Percentiles rank a stretch among this genome's conserved stretches.
phyloP scores from a whole-genome alignment of 1,284 basidiomycete species.

The Trametes polyzona region DNA sequence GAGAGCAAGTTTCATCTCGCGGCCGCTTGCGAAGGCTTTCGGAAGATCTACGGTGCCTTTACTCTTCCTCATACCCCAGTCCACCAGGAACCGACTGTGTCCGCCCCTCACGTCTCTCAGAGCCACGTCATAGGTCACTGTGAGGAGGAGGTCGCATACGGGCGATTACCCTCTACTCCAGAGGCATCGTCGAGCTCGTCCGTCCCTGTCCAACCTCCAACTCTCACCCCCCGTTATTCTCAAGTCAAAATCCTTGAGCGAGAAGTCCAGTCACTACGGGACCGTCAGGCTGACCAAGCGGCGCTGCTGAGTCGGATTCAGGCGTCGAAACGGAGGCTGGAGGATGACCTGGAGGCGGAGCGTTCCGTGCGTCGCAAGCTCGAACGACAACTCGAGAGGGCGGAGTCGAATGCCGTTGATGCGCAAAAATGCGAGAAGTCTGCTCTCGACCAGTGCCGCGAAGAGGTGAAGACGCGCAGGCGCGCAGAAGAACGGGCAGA shows the following conservation, averaged over 20 bases:
- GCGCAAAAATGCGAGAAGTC: slow-evolving; percentile 42
- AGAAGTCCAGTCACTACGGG: slow-evolving; percentile 46
- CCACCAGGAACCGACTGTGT: background rate
- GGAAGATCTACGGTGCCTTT: slow-evolving; percentile 50
- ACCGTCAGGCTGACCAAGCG: slow-evolving; percentile 37
- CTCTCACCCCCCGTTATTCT: slow-evolving; percentile 7
- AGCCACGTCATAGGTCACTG: background rate
- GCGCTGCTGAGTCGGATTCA: slow-evolving; percentile 39
- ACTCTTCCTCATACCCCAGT: slow-evolving; percentile 4
- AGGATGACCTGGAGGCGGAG: slow-evolving; percentile 47
- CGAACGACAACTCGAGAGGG: slow-evolving; percentile 42
- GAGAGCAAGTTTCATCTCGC: slow-evolving; percentile 40
- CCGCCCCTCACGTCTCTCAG: background rate
- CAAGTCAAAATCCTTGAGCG: slow-evolving; percentile 38
- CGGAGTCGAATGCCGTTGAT: slow-evolving; percentile 39
- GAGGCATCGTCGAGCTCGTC: background rate
- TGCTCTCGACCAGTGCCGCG: slow-evolving; percentile 44
- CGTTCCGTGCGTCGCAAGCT: slow-evolving; percentile 47
- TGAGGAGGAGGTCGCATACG: background rate
- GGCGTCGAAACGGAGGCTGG: slow-evolving; percentile 50
- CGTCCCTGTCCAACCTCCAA: background rate
- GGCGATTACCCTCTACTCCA: background rate
- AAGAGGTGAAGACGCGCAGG: slow-evolving; percentile 45
- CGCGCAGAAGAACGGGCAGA: slow-evolving; percentile 41
- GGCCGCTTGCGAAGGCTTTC: slow-evolving; percentile 50